phyloP scores from a whole-genome alignment of 495 filamentous ascomycete species.

The Podospora tetraspora region DNA sequence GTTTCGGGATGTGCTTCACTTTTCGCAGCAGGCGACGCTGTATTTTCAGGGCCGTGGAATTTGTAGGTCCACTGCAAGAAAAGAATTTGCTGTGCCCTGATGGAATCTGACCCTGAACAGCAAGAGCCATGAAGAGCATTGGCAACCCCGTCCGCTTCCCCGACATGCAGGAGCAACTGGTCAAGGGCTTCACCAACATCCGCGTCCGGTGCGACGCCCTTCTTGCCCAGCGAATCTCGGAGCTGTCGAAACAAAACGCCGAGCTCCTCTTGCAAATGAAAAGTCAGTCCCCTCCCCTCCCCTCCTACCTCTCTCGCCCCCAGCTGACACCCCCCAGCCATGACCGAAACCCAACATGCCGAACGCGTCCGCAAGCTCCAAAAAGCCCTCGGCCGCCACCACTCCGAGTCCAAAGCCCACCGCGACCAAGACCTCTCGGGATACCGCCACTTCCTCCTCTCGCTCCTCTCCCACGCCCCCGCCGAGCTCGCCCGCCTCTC shows the following conservation, averaged over 20 bases:
- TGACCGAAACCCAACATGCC: constrained; percentile 1
- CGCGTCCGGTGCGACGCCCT: constrained; percentile 4
- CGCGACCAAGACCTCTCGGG: background rate
- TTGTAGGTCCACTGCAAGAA: background rate
- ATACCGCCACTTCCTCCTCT: background rate
- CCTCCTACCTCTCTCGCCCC: background rate
- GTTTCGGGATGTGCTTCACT: background rate
- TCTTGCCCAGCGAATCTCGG: constrained; percentile 3
- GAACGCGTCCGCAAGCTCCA: background rate
- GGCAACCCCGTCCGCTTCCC: constrained; percentile 2
- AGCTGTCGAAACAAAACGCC: background rate
- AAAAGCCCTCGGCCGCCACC: background rate
- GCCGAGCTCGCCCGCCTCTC: background rate
- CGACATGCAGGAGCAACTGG: constrained; percentile 1
- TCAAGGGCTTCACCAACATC: background rate
- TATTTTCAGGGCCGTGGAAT: constrained; percentile 9
- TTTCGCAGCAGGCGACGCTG: constrained; percentile 1
- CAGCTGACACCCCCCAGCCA: background rate
- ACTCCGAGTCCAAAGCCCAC: background rate
- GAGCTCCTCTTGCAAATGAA: constrained; percentile 1
- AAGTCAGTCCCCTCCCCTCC: background rate
- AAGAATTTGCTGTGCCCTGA: background rate
- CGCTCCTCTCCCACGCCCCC: background rate
- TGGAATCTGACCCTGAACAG: background rate
- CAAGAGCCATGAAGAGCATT: constrained; percentile 6